Evolutionary conservation across 176 grass and related monocot genomes (phyloP), one percentile per base, ranked within the genome.

Genomic region (Dactylis glomerata): DNA sequence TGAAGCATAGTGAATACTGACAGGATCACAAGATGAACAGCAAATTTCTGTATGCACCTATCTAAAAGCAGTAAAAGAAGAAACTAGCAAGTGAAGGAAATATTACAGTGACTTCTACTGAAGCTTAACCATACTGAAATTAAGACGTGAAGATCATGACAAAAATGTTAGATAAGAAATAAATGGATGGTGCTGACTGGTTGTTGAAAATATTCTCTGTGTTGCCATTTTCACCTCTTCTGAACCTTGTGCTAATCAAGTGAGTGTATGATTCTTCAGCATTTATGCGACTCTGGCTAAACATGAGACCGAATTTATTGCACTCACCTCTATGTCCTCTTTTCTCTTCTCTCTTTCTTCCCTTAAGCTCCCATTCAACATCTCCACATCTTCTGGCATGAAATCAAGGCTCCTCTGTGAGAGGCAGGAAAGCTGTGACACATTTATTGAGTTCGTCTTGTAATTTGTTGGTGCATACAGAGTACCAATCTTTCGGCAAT

Each of bases 401-500:
- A 40, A 73, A 76, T 74, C 59, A 87, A 74, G 85, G 55, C 17
- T 87, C 77, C 57, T 38, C 64, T 37, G 17, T 23, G 20, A 32
- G 37, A 52, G 71, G 52, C 86, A 88, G 66, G 55, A 79, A 84
- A 42, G 34, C 24, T 88, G 86, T 88, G 87, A 88, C 74, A 14
- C 33, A 73, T 51, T 83, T 64, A 88, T 44, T 72, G 42, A n/a
- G 9, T 73, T 33, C 65, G 57, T 32, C 68, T 12, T 30, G 20
- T 27, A 54, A 16, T 34, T 55, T 66, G 57, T 30, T 84, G 41
- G 38, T 76, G 49, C 66, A 71, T 69, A 56, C 37, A 27, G 50
- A 27, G 24, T 31, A 47, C 22, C 61, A 73, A 73, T 73, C 26
- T 73, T 73, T 31, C 41, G 59, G 32, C 26, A 57, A 82, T 59